These are phyloP conservation scores for Gomphus bonarii DNA, from an alignment of 1,284 basidiomycete genomes.

Conservation along the genomic window DNA sequence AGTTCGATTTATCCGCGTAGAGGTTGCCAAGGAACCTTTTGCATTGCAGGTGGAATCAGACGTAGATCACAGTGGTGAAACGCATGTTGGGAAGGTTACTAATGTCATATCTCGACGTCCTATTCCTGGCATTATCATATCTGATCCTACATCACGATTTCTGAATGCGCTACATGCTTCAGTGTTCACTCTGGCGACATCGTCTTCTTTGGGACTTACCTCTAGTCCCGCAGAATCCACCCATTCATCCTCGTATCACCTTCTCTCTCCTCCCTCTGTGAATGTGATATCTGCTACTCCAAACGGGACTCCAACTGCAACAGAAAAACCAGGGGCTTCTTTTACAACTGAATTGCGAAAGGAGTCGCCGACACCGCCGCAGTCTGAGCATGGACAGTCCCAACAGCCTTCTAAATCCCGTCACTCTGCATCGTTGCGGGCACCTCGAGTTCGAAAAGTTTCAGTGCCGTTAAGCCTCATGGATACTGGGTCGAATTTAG, in stretches of 20 bases:
- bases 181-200: constrained; percentile 67
- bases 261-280: constrained; percentile 23
- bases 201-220: constrained; percentile 42
- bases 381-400: background rate
- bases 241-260: constrained; percentile 31
- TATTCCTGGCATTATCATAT: constrained; percentile 3
- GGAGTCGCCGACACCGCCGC: constrained; percentile 8
- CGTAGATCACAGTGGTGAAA: background rate
- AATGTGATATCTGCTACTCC: constrained; percentile 31
- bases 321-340: background rate
- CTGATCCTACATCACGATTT: constrained; percentile 56
- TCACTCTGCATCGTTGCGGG: constrained; percentile 30
- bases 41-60: constrained; percentile 3
- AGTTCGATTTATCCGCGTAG: constrained; percentile 22
- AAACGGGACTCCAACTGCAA: constrained; percentile 17
- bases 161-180: constrained; percentile 73
- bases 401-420: background rate
- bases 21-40: constrained; percentile 9
- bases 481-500: constrained; percentile 31
- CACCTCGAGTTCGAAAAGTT: constrained; percentile 41
- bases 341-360: constrained; percentile 12
- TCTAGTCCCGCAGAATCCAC: constrained; percentile 24
- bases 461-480: constrained; percentile 43
- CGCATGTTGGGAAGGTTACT: constrained; percentile 37
- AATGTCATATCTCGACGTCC: background rate